Conservation (phyloP, 371 early-diverging fungal species). For the Cokeromyces recurvatus region DNA sequence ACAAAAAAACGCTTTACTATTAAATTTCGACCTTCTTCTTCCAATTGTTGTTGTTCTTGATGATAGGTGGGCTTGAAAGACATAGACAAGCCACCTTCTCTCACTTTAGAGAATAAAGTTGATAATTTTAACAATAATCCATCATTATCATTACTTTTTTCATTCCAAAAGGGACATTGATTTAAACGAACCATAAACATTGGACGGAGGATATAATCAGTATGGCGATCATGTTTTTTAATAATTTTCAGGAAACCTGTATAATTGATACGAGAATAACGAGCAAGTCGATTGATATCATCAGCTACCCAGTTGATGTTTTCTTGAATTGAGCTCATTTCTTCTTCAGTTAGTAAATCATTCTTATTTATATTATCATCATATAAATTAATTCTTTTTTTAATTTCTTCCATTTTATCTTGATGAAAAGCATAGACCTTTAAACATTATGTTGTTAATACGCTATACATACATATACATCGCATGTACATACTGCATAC, state of each 20-base stretch:
- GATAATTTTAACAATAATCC: slow-evolving; percentile 84
- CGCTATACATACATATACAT: no score
- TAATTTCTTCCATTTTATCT: slow-evolving; percentile 85
- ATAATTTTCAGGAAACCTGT: slow-evolving; percentile 96
- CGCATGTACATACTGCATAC: no score
- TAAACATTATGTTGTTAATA: slow-evolving; percentile 1
- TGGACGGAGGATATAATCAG: slow-evolving; percentile 80
- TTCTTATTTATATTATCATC: slow-evolving; percentile 47
- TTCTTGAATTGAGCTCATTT: slow-evolving; percentile 62
- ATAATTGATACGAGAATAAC: slow-evolving; percentile 93
- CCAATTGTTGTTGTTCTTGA: neutral
- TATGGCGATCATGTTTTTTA: slow-evolving; percentile 97
- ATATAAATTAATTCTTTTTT: slow-evolving; percentile 71
- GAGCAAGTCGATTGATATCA: slow-evolving; percentile 89
- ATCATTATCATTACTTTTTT: slow-evolving; percentile 92
- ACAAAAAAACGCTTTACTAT: slow-evolving; percentile 89
- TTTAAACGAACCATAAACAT: slow-evolving; percentile 87
- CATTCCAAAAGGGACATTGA: slow-evolving; percentile 85
- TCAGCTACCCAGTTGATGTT: slow-evolving; percentile 79
- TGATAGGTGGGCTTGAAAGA: slow-evolving; percentile 30
- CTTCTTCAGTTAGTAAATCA: slow-evolving; percentile 39
- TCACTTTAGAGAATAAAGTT: slow-evolving; percentile 80
- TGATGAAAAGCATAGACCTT: slow-evolving; percentile 87
- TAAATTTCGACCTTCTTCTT: neutral
- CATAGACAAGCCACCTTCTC: slow-evolving; percentile 70